A percentile compares a stretch with the other conserved stretches of the same genome.
Evolutionary conservation across 2,329 filamentous ascomycete species (phyloP).

Genomic region (Colletotrichum sp.): DNA sequence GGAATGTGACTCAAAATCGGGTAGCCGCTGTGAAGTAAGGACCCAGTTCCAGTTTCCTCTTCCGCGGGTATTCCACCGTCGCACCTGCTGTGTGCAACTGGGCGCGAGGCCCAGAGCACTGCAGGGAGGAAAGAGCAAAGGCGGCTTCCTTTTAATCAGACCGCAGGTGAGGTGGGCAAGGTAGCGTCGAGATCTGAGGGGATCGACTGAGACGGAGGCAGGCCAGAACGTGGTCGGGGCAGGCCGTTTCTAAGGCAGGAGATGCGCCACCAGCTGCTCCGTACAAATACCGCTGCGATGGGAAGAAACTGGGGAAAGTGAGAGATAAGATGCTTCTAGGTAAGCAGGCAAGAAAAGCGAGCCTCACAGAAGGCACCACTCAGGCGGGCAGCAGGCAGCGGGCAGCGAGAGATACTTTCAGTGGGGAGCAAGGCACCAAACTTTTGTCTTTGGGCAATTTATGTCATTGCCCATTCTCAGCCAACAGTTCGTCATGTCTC

Average conservation of each 20-base stretch:
- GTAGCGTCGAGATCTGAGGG: background rate
- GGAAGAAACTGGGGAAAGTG: background rate
- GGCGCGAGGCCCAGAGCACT: constrained; percentile 18
- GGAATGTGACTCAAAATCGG: constrained; percentile 18
- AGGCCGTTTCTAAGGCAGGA: background rate
- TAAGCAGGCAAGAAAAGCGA: background rate
- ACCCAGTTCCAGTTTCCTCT: background rate
- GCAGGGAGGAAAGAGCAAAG: background rate
- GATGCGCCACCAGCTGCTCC: background rate
- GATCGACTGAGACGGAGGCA: background rate
- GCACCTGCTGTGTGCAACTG: constrained; percentile 10
- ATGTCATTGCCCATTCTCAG: constrained; percentile 17
- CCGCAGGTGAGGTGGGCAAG: background rate
- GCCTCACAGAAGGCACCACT: background rate
- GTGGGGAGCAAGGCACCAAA: background rate
- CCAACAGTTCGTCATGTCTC: constrained; percentile 23
- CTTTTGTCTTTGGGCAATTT: constrained; percentile 10
- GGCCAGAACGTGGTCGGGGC: constrained; percentile 5
- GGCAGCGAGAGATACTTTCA: background rate
- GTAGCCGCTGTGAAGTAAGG: background rate
- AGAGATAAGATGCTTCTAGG: background rate
- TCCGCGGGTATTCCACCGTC: background rate
- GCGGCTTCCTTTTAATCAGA: background rate
- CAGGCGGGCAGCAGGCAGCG: background rate
- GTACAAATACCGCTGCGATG: background rate